Percentiles rank a stretch among this genome's conserved stretches.
Evolutionary conservation across 768 basidiomycete genomes (phyloP).

Genomic region (Boletus coccyginus): DNA sequence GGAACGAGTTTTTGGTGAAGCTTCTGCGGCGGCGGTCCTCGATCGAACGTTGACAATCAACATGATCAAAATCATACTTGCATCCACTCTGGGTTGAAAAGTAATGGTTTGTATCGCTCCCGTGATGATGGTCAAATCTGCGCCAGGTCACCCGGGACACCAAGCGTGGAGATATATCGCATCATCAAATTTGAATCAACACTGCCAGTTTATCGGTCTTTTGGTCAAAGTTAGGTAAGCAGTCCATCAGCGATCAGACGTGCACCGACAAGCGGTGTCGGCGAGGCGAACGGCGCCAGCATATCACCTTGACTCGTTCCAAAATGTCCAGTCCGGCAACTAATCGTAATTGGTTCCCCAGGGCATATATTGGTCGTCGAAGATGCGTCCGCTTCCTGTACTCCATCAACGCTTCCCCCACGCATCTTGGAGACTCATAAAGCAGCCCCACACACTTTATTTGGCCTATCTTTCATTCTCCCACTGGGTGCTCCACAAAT

Average conservation of each 20-base stretch:
- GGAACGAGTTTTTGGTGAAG: not conserved
- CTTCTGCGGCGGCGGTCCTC: not conserved
- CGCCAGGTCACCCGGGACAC: not conserved
- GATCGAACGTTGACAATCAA: not conserved
- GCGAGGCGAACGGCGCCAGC: constrained; percentile 11
- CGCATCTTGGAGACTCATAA: not conserved
- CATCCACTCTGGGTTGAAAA: not conserved
- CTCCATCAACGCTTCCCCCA: constrained; percentile 7
- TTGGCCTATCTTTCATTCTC: not conserved
- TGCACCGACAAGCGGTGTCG: constrained; percentile 20
- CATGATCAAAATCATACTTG: not conserved
- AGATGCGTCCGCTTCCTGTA: constrained; percentile 12
- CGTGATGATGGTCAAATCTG: not conserved
- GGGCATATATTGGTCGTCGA: constrained; percentile 15
- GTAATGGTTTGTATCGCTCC: not conserved
- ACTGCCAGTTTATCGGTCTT: not conserved
- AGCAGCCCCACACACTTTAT: not conserved
- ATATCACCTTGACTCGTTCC: not conserved
- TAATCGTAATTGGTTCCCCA: not conserved
- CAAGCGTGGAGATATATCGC: constrained; percentile 4
- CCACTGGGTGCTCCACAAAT: not conserved
- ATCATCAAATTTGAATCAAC: not conserved
- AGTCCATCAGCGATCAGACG: constrained; percentile 10
- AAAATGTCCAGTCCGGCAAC: constrained; percentile 2
- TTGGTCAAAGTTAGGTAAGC: not conserved